Evolutionary conservation across 805 yeast species (phyloP).

Genomic region (Ogataea paraovalis): DNA sequence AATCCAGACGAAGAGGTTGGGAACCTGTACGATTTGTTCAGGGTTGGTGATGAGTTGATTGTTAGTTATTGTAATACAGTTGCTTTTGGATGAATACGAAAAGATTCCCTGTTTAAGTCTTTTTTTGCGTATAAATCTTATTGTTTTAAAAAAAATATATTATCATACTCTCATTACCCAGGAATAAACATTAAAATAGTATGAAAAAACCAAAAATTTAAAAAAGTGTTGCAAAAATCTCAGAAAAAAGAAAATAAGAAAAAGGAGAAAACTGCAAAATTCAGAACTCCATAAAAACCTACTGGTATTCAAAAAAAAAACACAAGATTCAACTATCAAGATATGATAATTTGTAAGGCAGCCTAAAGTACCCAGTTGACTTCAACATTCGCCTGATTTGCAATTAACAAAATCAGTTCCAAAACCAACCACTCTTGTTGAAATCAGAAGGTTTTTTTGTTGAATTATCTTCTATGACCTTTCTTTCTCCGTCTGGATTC

Average conservation of each 20-base stretch:
- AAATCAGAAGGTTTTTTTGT: constrained; percentile 5
- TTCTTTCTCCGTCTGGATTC: constrained; percentile 36
- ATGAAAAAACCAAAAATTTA: not conserved
- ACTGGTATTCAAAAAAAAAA: not conserved
- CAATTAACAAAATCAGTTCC: constrained; percentile 17
- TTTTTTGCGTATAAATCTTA: not conserved
- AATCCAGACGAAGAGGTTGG: constrained; percentile 41
- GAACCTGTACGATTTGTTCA: constrained; percentile 33
- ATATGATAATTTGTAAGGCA: not conserved
- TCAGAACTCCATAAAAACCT: too few relatives aligned
- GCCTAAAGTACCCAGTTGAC: not conserved
- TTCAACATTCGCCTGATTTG: not conserved
- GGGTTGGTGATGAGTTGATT: constrained; percentile 36
- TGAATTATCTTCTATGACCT: constrained; percentile 21
- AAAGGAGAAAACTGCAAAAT: not conserved
- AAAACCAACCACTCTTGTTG: constrained; percentile 26
- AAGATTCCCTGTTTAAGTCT: not conserved
- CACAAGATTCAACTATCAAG: too few relatives aligned
- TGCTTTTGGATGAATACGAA: constrained; percentile 38
- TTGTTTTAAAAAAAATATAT: not conserved
- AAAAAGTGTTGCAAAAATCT: not conserved
- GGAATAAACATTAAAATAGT: not conserved
- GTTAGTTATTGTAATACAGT: constrained; percentile 43
- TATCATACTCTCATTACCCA: not conserved
- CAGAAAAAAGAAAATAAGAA: constrained; percentile 3